These are phyloP conservation scores for Dictyostelium firmibasis DNA, from an alignment of 78 protist genomes.

Conservation along the genomic window DNA sequence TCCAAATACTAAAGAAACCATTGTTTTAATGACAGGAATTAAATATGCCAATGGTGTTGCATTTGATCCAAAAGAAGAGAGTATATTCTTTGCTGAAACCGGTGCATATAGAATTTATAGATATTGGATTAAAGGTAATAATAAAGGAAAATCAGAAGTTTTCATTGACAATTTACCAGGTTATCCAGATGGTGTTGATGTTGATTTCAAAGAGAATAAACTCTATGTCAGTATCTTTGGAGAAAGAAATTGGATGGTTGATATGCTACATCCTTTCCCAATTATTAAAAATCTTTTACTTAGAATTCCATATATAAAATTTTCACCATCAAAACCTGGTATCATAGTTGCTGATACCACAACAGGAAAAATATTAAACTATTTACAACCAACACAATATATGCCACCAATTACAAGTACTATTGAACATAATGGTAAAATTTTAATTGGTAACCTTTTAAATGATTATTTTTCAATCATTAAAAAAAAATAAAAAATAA, in stretches of 20 bases:
- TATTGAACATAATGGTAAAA: background rate
- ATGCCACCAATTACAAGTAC: background rate
- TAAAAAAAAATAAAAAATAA: background rate
- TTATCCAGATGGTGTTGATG: slow-evolving; percentile 38
- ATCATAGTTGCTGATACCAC: slow-evolving; percentile 14
- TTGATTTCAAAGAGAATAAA: background rate
- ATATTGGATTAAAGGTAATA: slow-evolving; percentile 42
- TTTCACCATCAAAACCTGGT: background rate
- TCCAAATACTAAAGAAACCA: slow-evolving; percentile 26
- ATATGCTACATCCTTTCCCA: background rate
- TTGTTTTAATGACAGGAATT: background rate
- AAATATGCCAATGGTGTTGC: slow-evolving; percentile 29
- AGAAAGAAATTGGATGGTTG: background rate
- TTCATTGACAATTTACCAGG: slow-evolving; percentile 44
- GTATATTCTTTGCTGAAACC: slow-evolving; percentile 39
- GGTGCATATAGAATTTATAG: background rate
- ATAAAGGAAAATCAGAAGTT: slow-evolving; percentile 21
- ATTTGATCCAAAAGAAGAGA: slow-evolving; percentile 24
- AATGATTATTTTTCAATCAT: background rate
- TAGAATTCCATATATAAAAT: background rate
- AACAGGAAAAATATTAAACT: background rate
- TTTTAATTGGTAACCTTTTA: slow-evolving; percentile 6
- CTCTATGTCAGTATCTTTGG: slow-evolving; percentile 1
- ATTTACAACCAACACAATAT: background rate
- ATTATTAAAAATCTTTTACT: background rate